Percentiles rank a stretch among this genome's conserved stretches.
Conservation (phyloP, 2,329 filamentous ascomycete species). For the Coniochaeta sp. region DNA sequence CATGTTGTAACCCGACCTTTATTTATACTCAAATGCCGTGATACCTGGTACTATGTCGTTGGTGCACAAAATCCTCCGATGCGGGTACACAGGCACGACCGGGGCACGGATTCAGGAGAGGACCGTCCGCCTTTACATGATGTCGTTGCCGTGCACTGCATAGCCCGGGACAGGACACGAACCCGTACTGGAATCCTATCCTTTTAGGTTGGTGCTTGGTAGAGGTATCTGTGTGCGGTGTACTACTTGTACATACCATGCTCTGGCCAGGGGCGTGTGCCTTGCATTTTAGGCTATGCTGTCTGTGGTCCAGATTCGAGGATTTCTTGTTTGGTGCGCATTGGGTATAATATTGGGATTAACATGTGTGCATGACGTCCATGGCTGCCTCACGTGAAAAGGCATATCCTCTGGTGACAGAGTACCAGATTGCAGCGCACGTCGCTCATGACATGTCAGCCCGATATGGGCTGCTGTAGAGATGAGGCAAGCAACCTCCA, state of each 20-base stretch:
- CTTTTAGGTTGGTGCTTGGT: neutral
- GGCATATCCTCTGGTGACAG: no score
- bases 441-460: no score
- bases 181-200: neutral
- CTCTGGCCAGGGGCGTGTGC: neutral
- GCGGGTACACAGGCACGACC: neutral
- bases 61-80: neutral
- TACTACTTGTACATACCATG: neutral
- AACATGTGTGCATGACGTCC: no score
- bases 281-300: neutral
- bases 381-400: no score
- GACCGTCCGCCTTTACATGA: neutral
- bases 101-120: neutral
- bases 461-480: no score
- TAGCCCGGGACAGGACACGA: neutral
- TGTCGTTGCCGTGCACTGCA: neutral
- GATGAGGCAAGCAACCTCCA: no score
- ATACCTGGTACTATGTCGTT: neutral
- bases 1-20: neutral
- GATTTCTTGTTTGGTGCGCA: neutral
- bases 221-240: neutral
- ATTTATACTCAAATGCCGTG: neutral
- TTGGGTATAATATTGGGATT: no score
- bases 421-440: no score
- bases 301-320: neutral